phyloP scores from a whole-genome alignment of 2,329 filamentous ascomycete genomes.

The Botrytis hyacinthi region DNA sequence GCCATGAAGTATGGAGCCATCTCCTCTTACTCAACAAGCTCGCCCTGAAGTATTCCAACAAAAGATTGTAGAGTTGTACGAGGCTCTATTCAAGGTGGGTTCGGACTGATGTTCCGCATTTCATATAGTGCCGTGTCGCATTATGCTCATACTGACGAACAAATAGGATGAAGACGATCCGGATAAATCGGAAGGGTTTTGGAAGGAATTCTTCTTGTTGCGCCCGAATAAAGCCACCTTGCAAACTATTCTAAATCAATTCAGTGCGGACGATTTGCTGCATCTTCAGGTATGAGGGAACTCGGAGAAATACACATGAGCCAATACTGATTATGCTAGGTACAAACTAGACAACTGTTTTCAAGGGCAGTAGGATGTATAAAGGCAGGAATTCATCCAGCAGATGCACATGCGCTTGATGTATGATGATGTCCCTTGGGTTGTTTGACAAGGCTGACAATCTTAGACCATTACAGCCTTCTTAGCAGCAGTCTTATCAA shows the following conservation, averaged over 20 bases:
- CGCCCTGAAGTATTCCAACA: constrained; percentile 88
- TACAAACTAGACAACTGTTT: constrained; percentile 62
- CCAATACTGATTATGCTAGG: constrained; percentile 30
- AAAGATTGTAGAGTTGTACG: constrained; percentile 90
- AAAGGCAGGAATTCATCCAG: constrained; percentile 56
- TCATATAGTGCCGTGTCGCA: constrained; percentile 5
- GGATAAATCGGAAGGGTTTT: constrained; percentile 85
- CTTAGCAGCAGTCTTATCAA: constrained; percentile 75
- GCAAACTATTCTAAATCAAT: constrained; percentile 63
- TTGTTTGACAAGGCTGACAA: constrained; percentile 42
- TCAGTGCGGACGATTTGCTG: constrained; percentile 73
- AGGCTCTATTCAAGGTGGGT: constrained; percentile 71
- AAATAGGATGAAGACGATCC: constrained; percentile 60
- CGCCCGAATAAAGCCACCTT: constrained; percentile 72
- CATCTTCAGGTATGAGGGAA: constrained; percentile 59
- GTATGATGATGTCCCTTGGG: constrained; percentile 50
- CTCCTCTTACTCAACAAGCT: constrained; percentile 88
- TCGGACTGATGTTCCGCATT: constrained; percentile 14
- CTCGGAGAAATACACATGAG: background rate
- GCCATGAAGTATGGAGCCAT: constrained; percentile 69
- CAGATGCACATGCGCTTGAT: constrained; percentile 79
- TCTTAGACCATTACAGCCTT: constrained; percentile 84
- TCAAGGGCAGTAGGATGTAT: constrained; percentile 67
- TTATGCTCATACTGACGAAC: constrained; percentile 24
- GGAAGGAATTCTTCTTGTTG: constrained; percentile 92